Evolutionary conservation across 2,329 filamentous ascomycete species (phyloP), one percentile per base, ranked within the genome.

Genomic region (Fusarium buharicum): DNA sequence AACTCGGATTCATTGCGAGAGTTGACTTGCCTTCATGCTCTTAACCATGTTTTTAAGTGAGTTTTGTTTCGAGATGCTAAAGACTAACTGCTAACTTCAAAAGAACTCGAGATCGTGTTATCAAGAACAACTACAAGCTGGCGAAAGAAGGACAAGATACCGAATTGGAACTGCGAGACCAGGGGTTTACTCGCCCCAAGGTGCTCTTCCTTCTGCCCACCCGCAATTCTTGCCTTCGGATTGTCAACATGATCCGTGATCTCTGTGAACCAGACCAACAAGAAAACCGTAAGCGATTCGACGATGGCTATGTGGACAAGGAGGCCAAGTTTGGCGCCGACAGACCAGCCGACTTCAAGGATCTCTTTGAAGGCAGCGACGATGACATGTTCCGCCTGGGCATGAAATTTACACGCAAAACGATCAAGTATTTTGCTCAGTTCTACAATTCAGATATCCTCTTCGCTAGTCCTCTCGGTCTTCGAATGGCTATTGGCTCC

Each of bases 361-460:
- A 96, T 53, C 83, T 98, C 0, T 99, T 99, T 72, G 89, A 89
- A 59, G 95, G 95, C 56, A 98, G 97, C 73, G 92, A 97, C 73
- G 95, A 98, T 73, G 95, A 99, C 77, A 95, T 96, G 85, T 99
- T 98, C 79, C 88, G 94, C 4, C 81, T 98, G 2, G 95, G 94
- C n/a, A 77, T 99, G 72, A 99, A 98, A 76, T 96, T 99, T 74
- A 98, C 95, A 0, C 87, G 95, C 59, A 98, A 97, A 77, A 96
- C 93, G 0, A 83, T 98, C 73, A 98, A 97, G 75, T 95, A 91
- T 74, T 99, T 96, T 78, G 86, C 94, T 0, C 90, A 93, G 61
- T 99, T 99, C 75, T 98, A 98, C 81, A 94, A 90, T 74, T 97
- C 93, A 10, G 95, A 99, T 74, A 93, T 99, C 64, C 92, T 99